Base-by-base conservation (phyloP, 2,329 filamentous ascomycete genomes). In the Botryotinia globosa region DNA sequence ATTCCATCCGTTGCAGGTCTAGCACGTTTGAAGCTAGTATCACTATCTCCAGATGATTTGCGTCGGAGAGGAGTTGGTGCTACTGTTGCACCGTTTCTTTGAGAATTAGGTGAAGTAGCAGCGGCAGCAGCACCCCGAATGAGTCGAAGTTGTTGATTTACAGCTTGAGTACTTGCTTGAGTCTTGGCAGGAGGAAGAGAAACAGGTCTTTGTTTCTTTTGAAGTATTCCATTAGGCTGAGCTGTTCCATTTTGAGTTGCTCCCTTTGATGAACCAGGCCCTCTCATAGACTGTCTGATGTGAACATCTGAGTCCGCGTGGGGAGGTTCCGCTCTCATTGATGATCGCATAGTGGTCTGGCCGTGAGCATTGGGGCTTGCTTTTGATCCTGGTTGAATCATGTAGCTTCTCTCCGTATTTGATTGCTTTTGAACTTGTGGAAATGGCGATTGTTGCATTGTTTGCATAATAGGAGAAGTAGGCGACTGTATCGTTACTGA, bases 11-110 rank as follows among this genome's bases (percentile, higher is more conserved):
- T 80, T 69, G 83, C 80, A 54, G 86, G 83, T 74, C 87, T 87
- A 61, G 84, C 82, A 42, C 93, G 90, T 79, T 88, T 91, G 83
- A 97, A 97, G 80, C 93, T 97, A 82, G 92, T 97, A 62, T 93
- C 90, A 78, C 91, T 93, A 42, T 87, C 90, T 76, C 90, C 89
- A 0, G 90, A 92, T 29, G 83, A 85, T 16, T 84, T 86, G 2
- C 90, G 86, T 73, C 84, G 83, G 14, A 89, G 81, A 8, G 78
- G 77, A 20, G 84, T 76, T 18, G 73, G 71, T 51, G 72, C 63
- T 12, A 48, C n/a, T 5, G 14, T 14, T 73, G 68, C 34, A 74
- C 71, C 32, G 71, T 65, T 54, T 61, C 72, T 69, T 69, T 73
- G 61, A 18, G 12, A 39, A 39, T 64, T 65, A 10, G 73, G 73